Conservation (phyloP, 495 filamentous ascomycete genomes). For the Penicillium arizonense region DNA sequence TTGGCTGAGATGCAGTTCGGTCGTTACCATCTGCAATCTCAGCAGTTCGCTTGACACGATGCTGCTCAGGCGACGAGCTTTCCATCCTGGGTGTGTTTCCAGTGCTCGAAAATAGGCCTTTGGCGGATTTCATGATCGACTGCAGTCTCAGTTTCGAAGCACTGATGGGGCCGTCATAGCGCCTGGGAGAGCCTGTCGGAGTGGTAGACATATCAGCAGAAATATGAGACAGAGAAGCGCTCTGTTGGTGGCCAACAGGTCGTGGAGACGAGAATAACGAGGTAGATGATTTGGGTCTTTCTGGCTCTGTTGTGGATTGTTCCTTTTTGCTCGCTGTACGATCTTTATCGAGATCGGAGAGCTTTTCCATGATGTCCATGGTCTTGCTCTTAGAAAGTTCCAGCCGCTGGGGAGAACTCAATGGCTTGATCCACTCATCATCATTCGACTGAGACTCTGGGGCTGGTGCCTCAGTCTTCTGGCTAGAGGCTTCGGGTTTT, state of each 20-base stretch:
- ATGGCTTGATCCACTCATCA: conserved; percentile 82
- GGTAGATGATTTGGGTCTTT: conserved; percentile 45
- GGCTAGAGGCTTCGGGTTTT: conserved; percentile 26
- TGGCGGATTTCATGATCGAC: conserved; percentile 82
- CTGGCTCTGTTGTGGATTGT: conserved; percentile 14
- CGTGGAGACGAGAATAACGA: conserved; percentile 47
- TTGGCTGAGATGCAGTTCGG: conserved; percentile 18
- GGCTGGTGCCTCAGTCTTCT: conserved; percentile 25
- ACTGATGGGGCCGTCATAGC: conserved; percentile 76
- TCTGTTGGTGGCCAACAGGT: conserved; percentile 55
- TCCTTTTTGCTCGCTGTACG: conserved; percentile 12
- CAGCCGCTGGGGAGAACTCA: conserved; percentile 45
- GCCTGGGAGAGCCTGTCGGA: conserved; percentile 68
- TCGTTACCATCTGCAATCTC: conserved; percentile 8
- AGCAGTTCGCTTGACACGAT: conserved; percentile 19
- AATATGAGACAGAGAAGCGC: conserved; percentile 62
- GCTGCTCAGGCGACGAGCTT: conserved; percentile 43
- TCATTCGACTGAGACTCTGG: conserved; percentile 47
- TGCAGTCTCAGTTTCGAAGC: conserved; percentile 86
- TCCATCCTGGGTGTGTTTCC: conserved; percentile 72
- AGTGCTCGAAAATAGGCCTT: conserved; percentile 77
- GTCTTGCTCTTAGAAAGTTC: conserved; percentile 55
- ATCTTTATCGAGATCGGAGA: conserved; percentile 19
- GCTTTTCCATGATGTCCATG: conserved; percentile 58
- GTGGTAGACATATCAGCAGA: conserved; percentile 53